Evolutionary conservation across 345 rosid species (phyloP), one percentile per base, ranked within the genome.

Genomic region (Gossypium turneri): DNA sequence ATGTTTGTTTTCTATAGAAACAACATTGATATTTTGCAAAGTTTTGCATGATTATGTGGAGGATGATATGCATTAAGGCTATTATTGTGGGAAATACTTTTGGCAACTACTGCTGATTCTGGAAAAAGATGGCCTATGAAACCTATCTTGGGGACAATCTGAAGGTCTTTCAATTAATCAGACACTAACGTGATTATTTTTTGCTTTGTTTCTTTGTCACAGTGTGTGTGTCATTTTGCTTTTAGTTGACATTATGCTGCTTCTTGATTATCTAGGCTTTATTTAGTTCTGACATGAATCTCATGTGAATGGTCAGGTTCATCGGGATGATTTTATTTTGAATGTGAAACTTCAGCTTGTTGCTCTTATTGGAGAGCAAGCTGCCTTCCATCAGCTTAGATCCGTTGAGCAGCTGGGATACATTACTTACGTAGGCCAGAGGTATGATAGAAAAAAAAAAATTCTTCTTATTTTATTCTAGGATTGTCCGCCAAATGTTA

Each of bases 361-460:
- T 78, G 86, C 85, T 79, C 88, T 91, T 11, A 79, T 86, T 29
- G 94, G 97, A 80, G 92, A 92, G 86, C 94, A 92, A 83, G 86
- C 95, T 41, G 90, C 97, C 74, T 91, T 91, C 86, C 97, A 94
- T 85, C 98, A 94, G 87, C 98, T 94, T 82, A 86, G 98, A 84
- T 85, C 97, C 13, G 92, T 94, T 10, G 97, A 94, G 85, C 97
- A 92, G 79, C 97, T 94, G 77, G 97, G 98, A 55, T 94, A 94
- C 80, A 89, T 92, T 66, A 90, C 97, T 25, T 86, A 72, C 27
- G 95, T 94, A 45, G 72, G 77, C 78, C 90, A 80, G 79, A 92
- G 98, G 98, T 94, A 73, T 27, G 55, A 17, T 34, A 34, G 38
- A 58, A n/a, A 16, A 48, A 58, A 58, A 62, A 55, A 50, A 2